These are phyloP conservation scores for Penicillium decumbens DNA, from an alignment of 2,329 filamentous ascomycete species.

Conservation along the genomic window DNA sequence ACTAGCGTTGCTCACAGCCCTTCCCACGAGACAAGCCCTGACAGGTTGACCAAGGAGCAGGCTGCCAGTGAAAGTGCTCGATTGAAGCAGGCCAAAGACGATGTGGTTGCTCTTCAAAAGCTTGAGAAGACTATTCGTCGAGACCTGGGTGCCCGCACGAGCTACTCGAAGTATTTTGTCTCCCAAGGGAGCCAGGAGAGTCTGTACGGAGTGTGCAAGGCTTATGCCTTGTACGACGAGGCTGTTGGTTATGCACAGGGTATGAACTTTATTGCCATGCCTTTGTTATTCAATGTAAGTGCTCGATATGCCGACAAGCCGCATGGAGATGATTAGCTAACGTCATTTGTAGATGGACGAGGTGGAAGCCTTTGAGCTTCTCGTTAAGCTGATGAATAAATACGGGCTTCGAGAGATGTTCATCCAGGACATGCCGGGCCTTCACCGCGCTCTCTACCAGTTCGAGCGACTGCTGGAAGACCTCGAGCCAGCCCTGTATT, in stretches of 20 bases:
- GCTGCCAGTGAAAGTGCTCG: conserved; percentile 61
- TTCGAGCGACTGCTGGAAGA: conserved; percentile 94
- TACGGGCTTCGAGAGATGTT: conserved; percentile 92
- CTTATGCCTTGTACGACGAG: conserved; percentile 93
- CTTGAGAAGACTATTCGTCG: conserved; percentile 88
- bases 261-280: conserved; percentile 99
- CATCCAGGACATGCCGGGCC: conserved; percentile 89
- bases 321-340: conserved; percentile 1
- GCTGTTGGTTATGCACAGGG: conserved; percentile 94
- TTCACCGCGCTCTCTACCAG: conserved; percentile 89
- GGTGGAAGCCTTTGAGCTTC: conserved; percentile 89
- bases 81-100: conserved; percentile 74
- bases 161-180: conserved; percentile 92
- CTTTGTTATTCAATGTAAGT: conserved; percentile 83
- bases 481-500: conserved; percentile 87
- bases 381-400: conserved; percentile 94
- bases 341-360: conserved; percentile 69
- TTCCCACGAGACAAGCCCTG: conserved; percentile 57
- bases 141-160: conserved; percentile 86
- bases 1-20: conserved; percentile 53
- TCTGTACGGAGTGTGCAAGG: conserved; percentile 92
- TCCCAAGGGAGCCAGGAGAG: conserved; percentile 88
- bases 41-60: conserved; percentile 63
- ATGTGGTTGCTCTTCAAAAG: conserved; percentile 67
- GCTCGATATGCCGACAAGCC: not conserved